Conservation (phyloP, 768 basidiomycete species). For the Amanita rubescens region DNA sequence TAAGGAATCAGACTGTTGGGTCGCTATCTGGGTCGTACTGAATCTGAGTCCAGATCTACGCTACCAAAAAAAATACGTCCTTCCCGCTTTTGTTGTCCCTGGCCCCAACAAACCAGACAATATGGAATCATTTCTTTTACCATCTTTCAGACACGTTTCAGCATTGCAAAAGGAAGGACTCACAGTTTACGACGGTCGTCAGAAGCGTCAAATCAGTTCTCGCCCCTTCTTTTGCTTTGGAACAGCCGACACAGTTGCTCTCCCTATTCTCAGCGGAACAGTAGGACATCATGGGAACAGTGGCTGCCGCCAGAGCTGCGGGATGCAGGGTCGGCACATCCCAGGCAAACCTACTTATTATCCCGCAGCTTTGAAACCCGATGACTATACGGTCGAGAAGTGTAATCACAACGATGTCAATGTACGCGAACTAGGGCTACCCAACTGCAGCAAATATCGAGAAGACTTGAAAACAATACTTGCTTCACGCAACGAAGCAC, state of each 20-base stretch:
- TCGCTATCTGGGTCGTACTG: constrained; percentile 26
- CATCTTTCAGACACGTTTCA: constrained; percentile 25
- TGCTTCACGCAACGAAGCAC: constrained; percentile 10
- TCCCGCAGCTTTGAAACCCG: not conserved
- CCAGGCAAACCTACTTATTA: not conserved
- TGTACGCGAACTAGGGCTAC: not conserved
- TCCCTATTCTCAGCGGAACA: not conserved
- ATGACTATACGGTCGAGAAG: not conserved
- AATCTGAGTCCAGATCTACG: constrained; percentile 21
- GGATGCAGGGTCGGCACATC: not conserved
- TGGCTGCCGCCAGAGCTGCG: not conserved
- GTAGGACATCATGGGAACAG: not conserved
- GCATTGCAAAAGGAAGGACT: constrained; percentile 27
- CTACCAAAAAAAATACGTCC: constrained; percentile 24
- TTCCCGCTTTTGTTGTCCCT: constrained; percentile 25
- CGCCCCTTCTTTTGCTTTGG: constrained; percentile 17
- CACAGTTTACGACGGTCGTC: constrained; percentile 18
- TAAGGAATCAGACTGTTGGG: constrained; percentile 35
- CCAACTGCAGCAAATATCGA: constrained; percentile 11
- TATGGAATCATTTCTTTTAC: constrained; percentile 27
- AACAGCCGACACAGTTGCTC: constrained; percentile 10
- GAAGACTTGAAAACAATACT: constrained; percentile 8
- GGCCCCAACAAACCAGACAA: constrained; percentile 32
- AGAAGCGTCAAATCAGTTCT: constrained; percentile 12
- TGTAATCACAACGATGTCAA: constrained; percentile 16